These are phyloP conservation scores for Arthroderma sp. DNA, from an alignment of 2,329 filamentous ascomycete species.

Conservation along the genomic window DNA sequence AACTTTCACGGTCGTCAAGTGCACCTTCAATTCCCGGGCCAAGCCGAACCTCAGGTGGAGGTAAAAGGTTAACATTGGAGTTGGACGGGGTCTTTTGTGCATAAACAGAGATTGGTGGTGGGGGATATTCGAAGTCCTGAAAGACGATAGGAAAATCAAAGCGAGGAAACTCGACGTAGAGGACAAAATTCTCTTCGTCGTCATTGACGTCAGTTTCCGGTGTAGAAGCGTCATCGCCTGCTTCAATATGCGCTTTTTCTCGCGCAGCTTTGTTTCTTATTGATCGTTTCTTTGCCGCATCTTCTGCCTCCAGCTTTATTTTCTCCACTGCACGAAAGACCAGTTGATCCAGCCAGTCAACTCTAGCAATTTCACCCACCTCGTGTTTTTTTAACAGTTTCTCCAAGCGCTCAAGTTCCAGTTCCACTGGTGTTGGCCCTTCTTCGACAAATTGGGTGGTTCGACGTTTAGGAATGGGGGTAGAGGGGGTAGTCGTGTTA, in stretches of 20 bases:
- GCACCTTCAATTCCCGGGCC: conserved; percentile 75
- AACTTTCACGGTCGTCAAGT: conserved; percentile 34
- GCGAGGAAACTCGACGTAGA: conserved; percentile 82
- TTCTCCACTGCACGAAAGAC: conserved; percentile 86
- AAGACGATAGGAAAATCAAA: conserved; percentile 96
- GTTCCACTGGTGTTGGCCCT: conserved; percentile 52
- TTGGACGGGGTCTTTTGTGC: conserved; percentile 51
- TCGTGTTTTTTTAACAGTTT: conserved; percentile 93
- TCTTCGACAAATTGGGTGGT: conserved; percentile 36
- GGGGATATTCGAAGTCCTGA: conserved; percentile 81
- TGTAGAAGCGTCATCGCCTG: conserved; percentile 18
- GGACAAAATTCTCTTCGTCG: conserved; percentile 56
- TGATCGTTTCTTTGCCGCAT: conserved; percentile 47
- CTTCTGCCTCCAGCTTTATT: conserved; percentile 51
- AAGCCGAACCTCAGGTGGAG: conserved; percentile 75
- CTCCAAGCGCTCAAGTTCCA: conserved; percentile 81
- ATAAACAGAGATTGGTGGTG: conserved; percentile 67
- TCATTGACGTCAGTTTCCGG: conserved; percentile 30
- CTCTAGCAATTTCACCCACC: conserved; percentile 85
- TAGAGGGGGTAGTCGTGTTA: conserved; percentile 63
- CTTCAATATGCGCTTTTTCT: conserved; percentile 13
- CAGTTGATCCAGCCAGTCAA: conserved; percentile 91
- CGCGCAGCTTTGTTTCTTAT: conserved; percentile 24
- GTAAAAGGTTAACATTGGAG: conserved; percentile 59
- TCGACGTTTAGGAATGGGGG: conserved; percentile 42